Conservation (phyloP, 345 rosid genomes). For the Bruguiera parviflora region DNA sequence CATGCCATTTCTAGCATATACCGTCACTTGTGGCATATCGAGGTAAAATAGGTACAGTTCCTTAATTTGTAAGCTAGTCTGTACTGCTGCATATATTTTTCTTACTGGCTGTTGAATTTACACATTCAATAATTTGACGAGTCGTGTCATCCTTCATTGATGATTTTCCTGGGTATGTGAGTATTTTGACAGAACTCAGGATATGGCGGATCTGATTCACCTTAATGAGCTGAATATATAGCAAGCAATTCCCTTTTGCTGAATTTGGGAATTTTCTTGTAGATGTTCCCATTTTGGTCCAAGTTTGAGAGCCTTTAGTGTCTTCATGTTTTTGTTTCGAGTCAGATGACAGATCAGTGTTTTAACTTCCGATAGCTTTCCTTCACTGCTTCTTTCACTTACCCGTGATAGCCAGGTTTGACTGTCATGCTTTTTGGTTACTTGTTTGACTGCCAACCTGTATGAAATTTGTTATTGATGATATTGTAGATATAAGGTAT, state of each 20-base stretch:
- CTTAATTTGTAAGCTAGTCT: too few species aligned
- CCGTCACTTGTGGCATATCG: too few species aligned
- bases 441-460: neutral
- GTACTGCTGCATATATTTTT: too few species aligned
- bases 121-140: too few species aligned
- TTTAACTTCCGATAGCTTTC: constrained; percentile 44
- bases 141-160: too few species aligned
- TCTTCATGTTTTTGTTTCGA: constrained; percentile 58
- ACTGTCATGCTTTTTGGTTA: neutral
- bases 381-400: constrained; percentile 72
- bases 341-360: constrained; percentile 44
- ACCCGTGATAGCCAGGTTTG: constrained; percentile 66
- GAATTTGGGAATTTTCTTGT: constrained; percentile 19
- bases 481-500: too few species aligned
- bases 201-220: neutral
- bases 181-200: too few species aligned
- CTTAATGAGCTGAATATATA: neutral
- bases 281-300: constrained; percentile 57
- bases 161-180: too few species aligned
- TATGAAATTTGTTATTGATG: neutral
- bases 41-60: too few species aligned
- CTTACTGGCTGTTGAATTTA: too few species aligned
- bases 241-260: neutral
- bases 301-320: constrained; percentile 69
- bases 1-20: too few species aligned